phyloP scores from a whole-genome alignment of 2,329 filamentous ascomycete species.

The Curvularia verruculosa region DNA sequence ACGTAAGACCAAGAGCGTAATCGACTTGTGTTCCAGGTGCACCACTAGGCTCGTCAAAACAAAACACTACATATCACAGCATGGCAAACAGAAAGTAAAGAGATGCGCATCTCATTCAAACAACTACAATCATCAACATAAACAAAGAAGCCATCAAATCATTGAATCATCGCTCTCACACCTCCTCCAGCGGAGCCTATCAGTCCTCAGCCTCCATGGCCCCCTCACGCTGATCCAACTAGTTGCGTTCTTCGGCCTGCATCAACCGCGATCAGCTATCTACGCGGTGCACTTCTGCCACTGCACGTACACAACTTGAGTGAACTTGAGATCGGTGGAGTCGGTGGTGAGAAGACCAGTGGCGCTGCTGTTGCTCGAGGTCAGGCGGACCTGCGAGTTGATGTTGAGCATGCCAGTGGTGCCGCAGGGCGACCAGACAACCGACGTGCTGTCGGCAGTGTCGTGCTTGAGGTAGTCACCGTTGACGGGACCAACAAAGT shows the following conservation, averaged over 20 bases:
- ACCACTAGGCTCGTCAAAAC: neutral
- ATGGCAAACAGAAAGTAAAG: neutral
- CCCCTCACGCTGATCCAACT: slow-evolving; percentile 17
- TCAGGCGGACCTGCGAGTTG: slow-evolving; percentile 58
- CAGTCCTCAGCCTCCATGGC: slow-evolving; percentile 9
- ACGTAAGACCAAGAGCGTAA: neutral
- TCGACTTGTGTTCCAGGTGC: neutral
- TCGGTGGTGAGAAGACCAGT: slow-evolving; percentile 56
- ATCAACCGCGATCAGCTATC: slow-evolving; percentile 24
- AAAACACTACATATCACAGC: slow-evolving; percentile 3
- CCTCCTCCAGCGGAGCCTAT: slow-evolving; percentile 14
- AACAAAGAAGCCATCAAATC: slow-evolving; percentile 8
- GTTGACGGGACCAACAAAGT: slow-evolving; percentile 49
- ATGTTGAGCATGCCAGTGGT: slow-evolving; percentile 59
- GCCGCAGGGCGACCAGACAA: slow-evolving; percentile 61
- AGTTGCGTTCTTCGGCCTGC: slow-evolving; percentile 9
- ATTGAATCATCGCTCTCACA: slow-evolving; percentile 6
- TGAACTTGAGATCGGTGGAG: slow-evolving; percentile 58
- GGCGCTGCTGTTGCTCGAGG: slow-evolving; percentile 36
- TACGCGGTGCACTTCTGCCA: slow-evolving; percentile 50
- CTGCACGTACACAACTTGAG: slow-evolving; percentile 52
- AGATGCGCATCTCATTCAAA: slow-evolving; percentile 21
- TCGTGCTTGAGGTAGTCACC: slow-evolving; percentile 51
- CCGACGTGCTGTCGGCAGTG: slow-evolving; percentile 52
- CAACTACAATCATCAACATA: slow-evolving; percentile 11